Base-by-base conservation (phyloP, 768 basidiomycete genomes). In the Lepiota brunneoincarnata region DNA sequence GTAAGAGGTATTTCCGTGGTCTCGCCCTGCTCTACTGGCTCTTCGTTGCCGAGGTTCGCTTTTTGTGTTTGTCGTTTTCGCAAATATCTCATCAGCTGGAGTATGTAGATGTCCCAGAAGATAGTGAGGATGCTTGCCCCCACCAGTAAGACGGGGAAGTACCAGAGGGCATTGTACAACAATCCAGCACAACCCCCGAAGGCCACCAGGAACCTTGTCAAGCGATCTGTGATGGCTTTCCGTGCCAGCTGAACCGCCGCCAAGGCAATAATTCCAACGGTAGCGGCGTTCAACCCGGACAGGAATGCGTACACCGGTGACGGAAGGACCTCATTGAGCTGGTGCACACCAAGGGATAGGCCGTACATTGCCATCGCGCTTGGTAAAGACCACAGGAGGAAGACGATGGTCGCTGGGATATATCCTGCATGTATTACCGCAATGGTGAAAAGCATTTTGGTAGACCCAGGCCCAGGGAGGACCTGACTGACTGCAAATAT, bases 101-200 rank as follows among this genome's bases (percentile, higher is more conserved):
- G 52, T 17, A 58, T 60, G 59, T 63, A 54, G 37, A 60, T 50
- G 60, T 81, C 79, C 73, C 74, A 79, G 6, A 63, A 1, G n/a
- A 77, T 45, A 6, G 76, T 77, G 0, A 63, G 35, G 1, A 67
- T 34, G 0, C 79, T 80, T 6, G 74, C 75, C 2, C 65, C 54
- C 15, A 70, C 68, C 46, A 81, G 72, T 9, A 83, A 58, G 4
- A 73, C 65, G 1, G 80, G 80, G 56, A 77, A 75, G 49, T 78
- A 76, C 81, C 81, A 82, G 26, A 78, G 67, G 9, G 79, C 70
- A 44, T 75, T 75, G 59, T 80, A 81, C 56, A 76, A 77, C 52
- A 77, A 64, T 34, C 77, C 81, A n/a, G 73, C 73, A 26, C 70
- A 69, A 6, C 73, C 81, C 12, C 71, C 71, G 17, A 72, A 61